Evolutionary conservation across 2,329 filamentous ascomycete species (phyloP).

Genomic region (Botryotinia narcissicola): DNA sequence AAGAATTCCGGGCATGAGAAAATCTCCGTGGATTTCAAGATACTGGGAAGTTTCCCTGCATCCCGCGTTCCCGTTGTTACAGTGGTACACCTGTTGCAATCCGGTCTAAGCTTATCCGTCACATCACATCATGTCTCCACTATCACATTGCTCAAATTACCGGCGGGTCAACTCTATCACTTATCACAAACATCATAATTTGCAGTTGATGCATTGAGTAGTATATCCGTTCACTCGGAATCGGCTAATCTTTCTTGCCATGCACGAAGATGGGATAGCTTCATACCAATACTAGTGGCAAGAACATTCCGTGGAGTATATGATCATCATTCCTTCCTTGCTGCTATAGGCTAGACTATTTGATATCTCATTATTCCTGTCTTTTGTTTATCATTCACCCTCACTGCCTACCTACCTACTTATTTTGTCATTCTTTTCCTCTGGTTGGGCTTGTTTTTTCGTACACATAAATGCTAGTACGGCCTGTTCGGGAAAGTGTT

Average conservation of each 20-base stretch:
- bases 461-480: neutral
- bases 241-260: neutral
- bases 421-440: neutral
- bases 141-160: neutral
- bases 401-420: neutral
- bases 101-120: neutral
- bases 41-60: slow-evolving; percentile 14
- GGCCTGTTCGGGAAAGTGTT: neutral
- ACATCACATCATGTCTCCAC: neutral
- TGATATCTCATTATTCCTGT: neutral
- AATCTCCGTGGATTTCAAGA: neutral
- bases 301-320: neutral
- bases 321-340: neutral
- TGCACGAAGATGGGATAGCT: neutral
- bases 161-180: neutral
- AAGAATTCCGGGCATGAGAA: neutral
- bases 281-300: neutral
- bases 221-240: neutral
- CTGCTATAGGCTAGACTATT: neutral
- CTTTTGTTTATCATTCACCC: neutral
- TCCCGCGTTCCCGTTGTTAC: neutral
- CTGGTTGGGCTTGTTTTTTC: neutral
- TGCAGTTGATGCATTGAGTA: neutral
- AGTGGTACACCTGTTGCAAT: neutral
- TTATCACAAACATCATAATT: neutral